Evolutionary conservation across 108 stramenopile species (phyloP), one percentile per base, ranked within the genome.

Genomic region (Nitzschia sp.): DNA sequence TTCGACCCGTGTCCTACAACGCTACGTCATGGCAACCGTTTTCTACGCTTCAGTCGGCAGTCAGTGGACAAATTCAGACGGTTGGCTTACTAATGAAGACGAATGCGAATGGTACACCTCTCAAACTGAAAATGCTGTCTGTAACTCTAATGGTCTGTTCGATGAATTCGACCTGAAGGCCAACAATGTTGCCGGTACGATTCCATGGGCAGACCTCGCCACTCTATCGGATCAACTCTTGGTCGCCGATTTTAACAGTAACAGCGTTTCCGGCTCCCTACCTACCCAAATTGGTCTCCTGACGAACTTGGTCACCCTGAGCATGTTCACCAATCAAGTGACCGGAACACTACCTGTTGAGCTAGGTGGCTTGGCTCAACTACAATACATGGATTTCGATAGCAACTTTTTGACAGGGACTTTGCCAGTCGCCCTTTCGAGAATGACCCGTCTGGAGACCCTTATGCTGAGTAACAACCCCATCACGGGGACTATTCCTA

Each of bases 271-370:
- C 3, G 68, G 68, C 15, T 21, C 19, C 6, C 23, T 69, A 15
- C 50, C 44, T 19, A 31, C 25, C 1, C 45, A 48, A 26, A 31
- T 69, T 1, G 68, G 68, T 15, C 15, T 21, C 6, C 27, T 69
- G n/a, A 53, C 58, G 15, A 41, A 54, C 6, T 28, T 67, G 53
- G 36, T 41, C 11, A 52, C 59, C 19, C 31, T 80, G 47, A 33
- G 61, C 29, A 47, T 80, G 33, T 61, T 66, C 4, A 61, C 69
- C 2, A 86, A 86, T 66, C 17, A 45, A 23, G 36, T 86, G 15
- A 58, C 47, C 13, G 88, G 88, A 35, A 58, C 31, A 13, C 57
- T 89, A n/a, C 75, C 83, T 2, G 21, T 64, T 33, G 52, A 54
- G 25, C 31, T 88, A 22, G 66, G 69, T 21, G 28, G 27, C 8